These are phyloP conservation scores for Exophiala sideris DNA, from an alignment of 2,329 filamentous ascomycete genomes.

Conservation along the genomic window DNA sequence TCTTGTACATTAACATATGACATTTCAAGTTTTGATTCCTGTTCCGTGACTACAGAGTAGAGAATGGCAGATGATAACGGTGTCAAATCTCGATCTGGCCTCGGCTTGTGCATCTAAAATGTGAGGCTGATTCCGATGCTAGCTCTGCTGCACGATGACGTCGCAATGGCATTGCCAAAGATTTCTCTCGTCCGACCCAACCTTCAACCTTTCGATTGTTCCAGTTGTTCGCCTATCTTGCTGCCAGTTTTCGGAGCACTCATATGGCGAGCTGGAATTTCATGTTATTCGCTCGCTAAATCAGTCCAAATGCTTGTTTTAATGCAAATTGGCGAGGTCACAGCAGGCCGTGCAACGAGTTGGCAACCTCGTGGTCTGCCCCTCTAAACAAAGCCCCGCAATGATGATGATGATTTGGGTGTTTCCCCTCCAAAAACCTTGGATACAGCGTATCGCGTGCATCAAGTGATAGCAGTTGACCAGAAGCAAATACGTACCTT, in stretches of 20 bases:
- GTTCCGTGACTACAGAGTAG: neutral
- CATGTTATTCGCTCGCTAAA: too few relatives aligned
- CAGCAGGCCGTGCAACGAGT: neutral
- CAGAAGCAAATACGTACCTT: too few relatives aligned
- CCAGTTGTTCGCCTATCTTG: too few relatives aligned
- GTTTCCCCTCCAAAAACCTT: neutral
- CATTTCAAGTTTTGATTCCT: neutral
- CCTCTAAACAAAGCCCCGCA: neutral
- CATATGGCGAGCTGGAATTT: too few relatives aligned
- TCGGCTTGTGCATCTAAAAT: neutral
- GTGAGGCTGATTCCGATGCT: neutral
- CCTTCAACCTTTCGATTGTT: too few relatives aligned
- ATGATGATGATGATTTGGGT: neutral
- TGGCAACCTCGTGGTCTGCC: neutral
- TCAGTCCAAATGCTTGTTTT: too few relatives aligned
- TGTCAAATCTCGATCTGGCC: neutral
- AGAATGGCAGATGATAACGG: neutral
- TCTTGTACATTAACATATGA: constrained; percentile 17
- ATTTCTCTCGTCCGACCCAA: too few relatives aligned
- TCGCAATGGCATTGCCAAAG: too few relatives aligned
- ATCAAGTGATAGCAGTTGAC: too few relatives aligned
- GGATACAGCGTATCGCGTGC: too few relatives aligned
- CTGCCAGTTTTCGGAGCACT: too few relatives aligned
- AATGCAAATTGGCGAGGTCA: too few relatives aligned
- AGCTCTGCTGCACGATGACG: neutral